Base-by-base conservation (phyloP, 2,329 filamentous ascomycete species). In the Sarocladium kiliense region DNA sequence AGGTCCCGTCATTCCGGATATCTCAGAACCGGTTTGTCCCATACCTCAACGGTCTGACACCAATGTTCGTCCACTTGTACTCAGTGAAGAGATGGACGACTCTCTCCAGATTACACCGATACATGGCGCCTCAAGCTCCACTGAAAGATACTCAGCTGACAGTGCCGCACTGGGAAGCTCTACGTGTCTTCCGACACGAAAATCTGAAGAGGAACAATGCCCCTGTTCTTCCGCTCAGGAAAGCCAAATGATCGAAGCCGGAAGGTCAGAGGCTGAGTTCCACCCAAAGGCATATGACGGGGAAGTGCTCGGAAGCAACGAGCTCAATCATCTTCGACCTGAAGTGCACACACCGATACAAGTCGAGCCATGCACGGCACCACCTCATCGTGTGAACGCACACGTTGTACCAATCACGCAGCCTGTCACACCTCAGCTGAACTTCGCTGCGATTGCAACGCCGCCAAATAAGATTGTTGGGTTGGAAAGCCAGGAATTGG, bases 11-110 rank as follows among this genome's bases (percentile, higher is more conserved):
- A 50, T 61, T 7, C 37, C 57, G 4, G 55, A 61, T 3, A 34
- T 58, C 27, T 55, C 53, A 11, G 54, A 61, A 18, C 63, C 70
- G 16, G 54, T 71, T 10, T 68, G 65, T 5, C 71, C 72, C 3
- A 64, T 67, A 32, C 66, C 64, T 3, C 60, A 62, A 32, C 62
- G 66, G 50, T 56, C 58, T n/a, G 61, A 59, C 14, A 59, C 59
- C 32, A 58, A 63, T 30, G 58, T 45, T 14, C 64, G 58, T 5
- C 63, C 68, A 0, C 58, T 65, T 55, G 58, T 71, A 14, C 57
- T 67, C 14, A 60, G 61, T 9, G 64, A 67, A 39, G 32, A 50
- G 9, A 32, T 54, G 26, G 37, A 21, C 32, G 30, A 41, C 21
- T 10, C 19, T 23, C 18, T 53, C 36, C 6, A 51, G 54, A 59